Evolutionary conservation across 805 yeast genomes (phyloP).

Genomic region (Grigorovia humatica): DNA sequence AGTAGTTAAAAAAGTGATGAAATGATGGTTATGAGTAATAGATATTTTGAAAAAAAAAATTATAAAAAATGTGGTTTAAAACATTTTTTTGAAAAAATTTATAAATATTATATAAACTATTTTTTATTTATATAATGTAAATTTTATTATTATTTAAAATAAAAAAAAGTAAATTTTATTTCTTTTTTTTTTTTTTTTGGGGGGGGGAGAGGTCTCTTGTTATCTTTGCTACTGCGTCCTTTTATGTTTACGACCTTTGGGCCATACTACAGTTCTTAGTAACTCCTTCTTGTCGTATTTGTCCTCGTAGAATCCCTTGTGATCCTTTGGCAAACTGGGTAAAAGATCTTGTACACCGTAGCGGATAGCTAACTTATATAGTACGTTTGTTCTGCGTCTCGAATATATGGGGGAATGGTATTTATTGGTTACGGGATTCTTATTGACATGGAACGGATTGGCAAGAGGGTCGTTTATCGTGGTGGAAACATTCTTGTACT

Average conservation of each 20-base stretch:
- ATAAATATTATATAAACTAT: too few relatives aligned
- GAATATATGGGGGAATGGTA: slow-evolving; percentile 74
- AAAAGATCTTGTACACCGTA: slow-evolving; percentile 71
- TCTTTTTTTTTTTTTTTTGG: too few relatives aligned
- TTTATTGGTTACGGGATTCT: slow-evolving; percentile 68
- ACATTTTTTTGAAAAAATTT: too few relatives aligned
- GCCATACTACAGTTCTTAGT: slow-evolving; percentile 66
- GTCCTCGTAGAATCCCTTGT: slow-evolving; percentile 50
- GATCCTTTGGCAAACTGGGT: slow-evolving; percentile 39
- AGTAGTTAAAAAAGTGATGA: too few relatives aligned
- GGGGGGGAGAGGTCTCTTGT: too few relatives aligned
- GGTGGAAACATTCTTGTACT: slow-evolving; percentile 56
- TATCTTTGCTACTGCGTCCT: not conserved
- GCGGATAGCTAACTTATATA: slow-evolving; percentile 71
- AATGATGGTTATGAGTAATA: too few relatives aligned
- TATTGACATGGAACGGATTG: slow-evolving; percentile 82
- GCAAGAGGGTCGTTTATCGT: slow-evolving; percentile 56
- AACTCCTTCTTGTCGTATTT: slow-evolving; percentile 59
- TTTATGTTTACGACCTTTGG: slow-evolving; percentile 78
- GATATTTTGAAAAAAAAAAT: too few relatives aligned
- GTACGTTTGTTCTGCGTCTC: slow-evolving; percentile 69
- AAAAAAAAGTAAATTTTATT: too few relatives aligned
- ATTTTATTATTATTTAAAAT: too few relatives aligned
- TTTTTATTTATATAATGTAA: too few relatives aligned
- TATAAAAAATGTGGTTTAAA: too few relatives aligned